Evolutionary conservation across 768 basidiomycete genomes (phyloP).

Genomic region (Strobilomyces echinocephalus): DNA sequence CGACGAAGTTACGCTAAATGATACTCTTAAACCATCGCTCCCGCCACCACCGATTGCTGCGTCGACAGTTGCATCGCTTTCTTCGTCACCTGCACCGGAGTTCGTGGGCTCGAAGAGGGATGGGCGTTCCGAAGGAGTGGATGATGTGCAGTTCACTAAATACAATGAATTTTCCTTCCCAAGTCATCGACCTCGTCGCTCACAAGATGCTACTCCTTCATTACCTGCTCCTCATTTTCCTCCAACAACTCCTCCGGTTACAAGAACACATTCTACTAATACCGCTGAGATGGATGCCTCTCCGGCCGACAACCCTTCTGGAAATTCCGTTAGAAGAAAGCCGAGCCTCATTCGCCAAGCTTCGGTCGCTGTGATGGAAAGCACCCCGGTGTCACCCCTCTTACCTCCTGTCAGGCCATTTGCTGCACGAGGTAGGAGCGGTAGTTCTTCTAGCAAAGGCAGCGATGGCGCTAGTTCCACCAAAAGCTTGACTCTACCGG

Average conservation of each 20-base stretch:
- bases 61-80: constrained; percentile 23
- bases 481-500: constrained; percentile 43
- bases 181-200: constrained; percentile 52
- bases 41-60: constrained; percentile 25
- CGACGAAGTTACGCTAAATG: constrained; percentile 40
- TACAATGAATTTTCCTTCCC: constrained; percentile 54
- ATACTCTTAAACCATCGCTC: constrained; percentile 41
- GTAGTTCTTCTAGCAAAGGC: constrained; percentile 41
- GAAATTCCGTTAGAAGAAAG: constrained; percentile 19
- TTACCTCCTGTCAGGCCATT: constrained; percentile 45
- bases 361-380: constrained; percentile 54
- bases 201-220: constrained; percentile 45
- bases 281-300: constrained; percentile 20
- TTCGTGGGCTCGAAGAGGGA: constrained; percentile 30
- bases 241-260: constrained; percentile 30
- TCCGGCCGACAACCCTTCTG: constrained; percentile 8
- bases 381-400: constrained; percentile 33
- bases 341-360: constrained; percentile 47
- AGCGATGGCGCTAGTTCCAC: constrained; percentile 30
- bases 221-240: constrained; percentile 18
- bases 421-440: constrained; percentile 44
- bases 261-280: constrained; percentile 34
- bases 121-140: constrained; percentile 29
- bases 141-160: constrained; percentile 41
- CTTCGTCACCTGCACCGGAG: constrained; percentile 37